phyloP scores from a whole-genome alignment of 2,329 filamentous ascomycete species.

The Neofusicoccum sp. region DNA sequence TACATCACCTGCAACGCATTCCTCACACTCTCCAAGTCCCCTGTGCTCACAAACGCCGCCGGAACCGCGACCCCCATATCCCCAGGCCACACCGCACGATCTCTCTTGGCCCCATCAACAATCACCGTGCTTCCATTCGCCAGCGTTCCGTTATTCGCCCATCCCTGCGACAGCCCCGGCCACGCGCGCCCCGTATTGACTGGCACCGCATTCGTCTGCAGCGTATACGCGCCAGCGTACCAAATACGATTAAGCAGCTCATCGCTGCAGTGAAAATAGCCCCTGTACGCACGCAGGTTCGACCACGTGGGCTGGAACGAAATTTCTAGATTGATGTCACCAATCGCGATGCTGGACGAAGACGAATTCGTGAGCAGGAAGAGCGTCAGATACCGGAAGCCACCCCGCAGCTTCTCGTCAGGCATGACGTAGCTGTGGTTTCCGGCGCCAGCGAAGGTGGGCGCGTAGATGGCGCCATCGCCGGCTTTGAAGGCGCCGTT shows the following conservation, averaged over 20 bases:
- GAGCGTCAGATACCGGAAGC: slow-evolving; percentile 57
- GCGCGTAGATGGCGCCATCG: slow-evolving; percentile 50
- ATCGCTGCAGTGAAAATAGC: slow-evolving; percentile 40
- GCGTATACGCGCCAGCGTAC: slow-evolving; percentile 56
- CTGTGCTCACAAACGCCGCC: slow-evolving; percentile 37
- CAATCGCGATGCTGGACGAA: slow-evolving; percentile 38
- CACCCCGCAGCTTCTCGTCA: slow-evolving; percentile 50
- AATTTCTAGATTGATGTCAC: slow-evolving; percentile 47
- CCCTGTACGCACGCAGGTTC: slow-evolving; percentile 43
- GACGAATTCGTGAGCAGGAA: slow-evolving; percentile 44
- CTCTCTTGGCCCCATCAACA: slow-evolving; percentile 46
- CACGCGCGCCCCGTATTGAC: slow-evolving; percentile 23
- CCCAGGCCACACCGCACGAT: slow-evolving; percentile 49
- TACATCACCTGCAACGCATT: slow-evolving; percentile 41
- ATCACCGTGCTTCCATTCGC: slow-evolving; percentile 40
- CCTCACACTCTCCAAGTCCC: slow-evolving; percentile 49
- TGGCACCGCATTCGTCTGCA: slow-evolving; percentile 49
- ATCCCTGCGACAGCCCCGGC: slow-evolving; percentile 33
- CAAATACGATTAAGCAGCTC: slow-evolving; percentile 48
- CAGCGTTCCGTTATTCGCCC: slow-evolving; percentile 42
- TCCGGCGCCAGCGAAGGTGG: slow-evolving; percentile 40
- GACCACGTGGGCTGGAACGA: slow-evolving; percentile 55
- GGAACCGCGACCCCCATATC: slow-evolving; percentile 55
- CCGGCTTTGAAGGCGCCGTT: slow-evolving; percentile 43
- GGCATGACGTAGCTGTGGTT: slow-evolving; percentile 48